phyloP scores from a whole-genome alignment of 108 stramenopile species.

The Parietichytrium sp. region DNA sequence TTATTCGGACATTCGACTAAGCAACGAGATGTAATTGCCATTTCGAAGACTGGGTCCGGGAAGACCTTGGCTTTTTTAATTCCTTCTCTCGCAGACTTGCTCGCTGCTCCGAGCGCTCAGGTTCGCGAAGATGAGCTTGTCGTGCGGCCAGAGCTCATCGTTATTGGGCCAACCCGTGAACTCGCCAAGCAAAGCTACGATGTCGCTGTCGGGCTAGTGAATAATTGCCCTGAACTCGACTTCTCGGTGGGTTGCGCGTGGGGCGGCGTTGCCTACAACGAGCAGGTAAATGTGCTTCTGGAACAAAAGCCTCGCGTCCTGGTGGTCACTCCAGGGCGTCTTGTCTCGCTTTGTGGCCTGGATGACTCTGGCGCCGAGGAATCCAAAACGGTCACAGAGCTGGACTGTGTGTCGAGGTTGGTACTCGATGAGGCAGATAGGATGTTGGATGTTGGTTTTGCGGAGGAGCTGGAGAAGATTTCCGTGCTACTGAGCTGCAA shows the following conservation, averaged over 20 bases:
- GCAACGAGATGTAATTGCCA: slow-evolving; percentile 58
- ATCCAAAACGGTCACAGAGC: slow-evolving; percentile 14
- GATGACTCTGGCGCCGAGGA: slow-evolving; percentile 31
- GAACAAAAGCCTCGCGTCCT: slow-evolving; percentile 48
- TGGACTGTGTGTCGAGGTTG: slow-evolving; percentile 38
- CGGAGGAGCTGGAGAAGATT: slow-evolving; percentile 47
- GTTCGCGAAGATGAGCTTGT: slow-evolving; percentile 39
- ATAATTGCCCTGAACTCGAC: slow-evolving; percentile 57
- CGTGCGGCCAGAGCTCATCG: slow-evolving; percentile 52
- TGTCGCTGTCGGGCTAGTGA: slow-evolving; percentile 47
- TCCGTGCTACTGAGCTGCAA: slow-evolving; percentile 45
- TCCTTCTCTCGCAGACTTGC: slow-evolving; percentile 44
- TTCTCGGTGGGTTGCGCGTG: slow-evolving; percentile 39
- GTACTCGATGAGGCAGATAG: slow-evolving; percentile 64
- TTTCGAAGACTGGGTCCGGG: slow-evolving; percentile 64
- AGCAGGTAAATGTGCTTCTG: slow-evolving; percentile 52
- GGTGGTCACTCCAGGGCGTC: slow-evolving; percentile 59
- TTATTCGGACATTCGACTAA: neutral
- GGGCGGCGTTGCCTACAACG: slow-evolving; percentile 58
- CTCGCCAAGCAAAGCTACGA: slow-evolving; percentile 59
- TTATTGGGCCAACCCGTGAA: slow-evolving; percentile 65
- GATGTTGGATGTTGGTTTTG: slow-evolving; percentile 59
- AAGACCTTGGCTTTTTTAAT: slow-evolving; percentile 64
- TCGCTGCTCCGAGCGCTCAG: slow-evolving; percentile 36
- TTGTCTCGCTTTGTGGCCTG: slow-evolving; percentile 46